Evolutionary conservation across 805 yeast species (phyloP), one percentile per base, ranked within the genome.

Genomic region (Pichia pseudocactophila): DNA sequence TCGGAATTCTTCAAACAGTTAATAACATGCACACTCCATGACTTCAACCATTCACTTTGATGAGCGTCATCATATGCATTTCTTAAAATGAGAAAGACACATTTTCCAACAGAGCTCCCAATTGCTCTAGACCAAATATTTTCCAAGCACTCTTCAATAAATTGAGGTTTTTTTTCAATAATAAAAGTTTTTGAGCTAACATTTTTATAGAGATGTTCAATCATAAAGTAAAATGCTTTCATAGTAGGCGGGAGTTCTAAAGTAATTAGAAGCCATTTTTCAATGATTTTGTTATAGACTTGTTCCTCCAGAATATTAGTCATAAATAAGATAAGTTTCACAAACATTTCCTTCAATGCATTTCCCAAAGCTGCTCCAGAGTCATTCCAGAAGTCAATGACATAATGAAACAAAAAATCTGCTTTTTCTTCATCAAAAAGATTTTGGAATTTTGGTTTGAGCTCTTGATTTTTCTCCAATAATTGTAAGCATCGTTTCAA

Each of bases 301-400:
- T 44, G 50, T 7, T 34, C 9, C 26, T 40, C 34, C 31, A 43
- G 22, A 1, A 40, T 34, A 40, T 11, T 50, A 40, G 34, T 54
- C 50, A 36, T 61, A 18, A 77, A 63, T 2, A 52, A 47, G 10
- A 80, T 56, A 39, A 80, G 53, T 50, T 80, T 85, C 2, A 57
- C 41, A 37, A 86, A 71, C 36, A 87, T 54, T 27, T 77, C 83
- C 42, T 68, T 72, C 40, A 85, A 57, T 0, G 94, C 80, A 53
- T 82, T 84, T 6, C 81, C 76, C 22, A 84, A 58, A 0, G 94
- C 79, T 2, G 83, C 76, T 4, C 82, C 79, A 1, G 84, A 73
- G 39, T 80, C 84, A 41, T 75, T 76, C 78, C 88, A 79, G 56
- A 74, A 78, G 49, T 79, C 88, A 31, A 80, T 61, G 12, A 82